Conservation (phyloP, 306 rosid genomes). For the cucumber (Cucumis sativus) region DNA sequence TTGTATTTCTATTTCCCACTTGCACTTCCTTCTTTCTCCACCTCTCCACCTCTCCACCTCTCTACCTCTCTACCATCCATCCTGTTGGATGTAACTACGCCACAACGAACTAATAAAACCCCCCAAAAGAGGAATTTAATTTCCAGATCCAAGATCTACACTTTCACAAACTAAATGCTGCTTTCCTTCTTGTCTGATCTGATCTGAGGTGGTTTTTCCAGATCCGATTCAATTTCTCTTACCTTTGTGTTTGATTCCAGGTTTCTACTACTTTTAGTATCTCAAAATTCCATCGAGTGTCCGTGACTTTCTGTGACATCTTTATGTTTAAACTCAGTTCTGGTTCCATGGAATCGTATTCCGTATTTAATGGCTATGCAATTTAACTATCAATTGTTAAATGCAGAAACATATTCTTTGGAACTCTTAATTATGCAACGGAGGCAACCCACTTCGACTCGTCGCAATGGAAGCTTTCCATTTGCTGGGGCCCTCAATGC, state of each 20-base stretch:
- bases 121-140: background rate
- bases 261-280: background rate
- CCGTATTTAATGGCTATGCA: background rate
- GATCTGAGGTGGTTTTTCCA: conserved; percentile 5
- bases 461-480: conserved; percentile 55
- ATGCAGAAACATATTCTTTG: conserved; percentile 5
- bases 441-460: conserved; percentile 48
- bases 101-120: background rate
- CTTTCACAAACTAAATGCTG: background rate
- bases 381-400: background rate
- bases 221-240: background rate
- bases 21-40: background rate
- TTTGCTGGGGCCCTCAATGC: conserved; percentile 50
- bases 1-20: background rate
- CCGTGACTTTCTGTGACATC: background rate
- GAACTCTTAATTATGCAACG: conserved; percentile 37
- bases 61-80: conserved; percentile 3
- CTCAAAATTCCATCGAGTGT: background rate
- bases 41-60: too few species aligned
- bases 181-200: background rate
- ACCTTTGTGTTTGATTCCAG: background rate
- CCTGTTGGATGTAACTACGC: background rate
- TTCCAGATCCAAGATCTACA: conserved; percentile 32
- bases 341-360: background rate
- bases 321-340: background rate